Evolutionary conservation across 257 asterid genomes (phyloP), one percentile per base, ranked within the genome.

Genomic region (Solanum bukasovii): DNA sequence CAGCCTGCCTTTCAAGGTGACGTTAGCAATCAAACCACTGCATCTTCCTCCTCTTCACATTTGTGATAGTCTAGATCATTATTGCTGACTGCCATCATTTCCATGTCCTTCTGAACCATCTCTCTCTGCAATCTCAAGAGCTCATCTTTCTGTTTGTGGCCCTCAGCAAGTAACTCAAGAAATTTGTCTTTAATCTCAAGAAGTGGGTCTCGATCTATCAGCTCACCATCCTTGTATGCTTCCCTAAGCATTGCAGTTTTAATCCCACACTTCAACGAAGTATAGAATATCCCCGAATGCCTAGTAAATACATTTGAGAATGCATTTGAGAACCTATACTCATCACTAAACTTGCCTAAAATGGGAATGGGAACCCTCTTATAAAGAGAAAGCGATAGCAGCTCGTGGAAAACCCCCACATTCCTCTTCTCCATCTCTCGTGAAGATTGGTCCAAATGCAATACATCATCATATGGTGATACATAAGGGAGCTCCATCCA

Each of bases 401-500:
- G 88, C 90, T 96, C 99, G 7, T 95, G 98, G 87, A 96, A 93
- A 89, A 95, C 95, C 34, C 94, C 99, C 13, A 96, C 98, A 89
- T 91, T 94, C 88, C 98, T 91, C 93, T 97, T 96, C 93, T 97
- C 99, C 96, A 94, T 94, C 92, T 94, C 99, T 8, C 91, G 91
- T 6, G 99, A 95, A 0, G 95, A 91, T 10, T 90, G 91, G 44
- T 94, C 96, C 90, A 96, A 91, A 89, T 84, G 92, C 1, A 94
- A 93, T 10, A 77, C 93, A 74, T 97, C 99, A 46, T 90, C 93
- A 27, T 96, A 96, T 1, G 99, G 99, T 42, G 99, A 97, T 79
- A 95, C 87, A 88, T 96, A 97, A 9, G 98, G 98, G 25, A 97
- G 88, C 90, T 96, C 99, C 88, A 94, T 91, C 99, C 99, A 97